These are phyloP conservation scores for Globisporangium iwayamae DNA, from an alignment of 352 stramenopile species.

Conservation along the genomic window DNA sequence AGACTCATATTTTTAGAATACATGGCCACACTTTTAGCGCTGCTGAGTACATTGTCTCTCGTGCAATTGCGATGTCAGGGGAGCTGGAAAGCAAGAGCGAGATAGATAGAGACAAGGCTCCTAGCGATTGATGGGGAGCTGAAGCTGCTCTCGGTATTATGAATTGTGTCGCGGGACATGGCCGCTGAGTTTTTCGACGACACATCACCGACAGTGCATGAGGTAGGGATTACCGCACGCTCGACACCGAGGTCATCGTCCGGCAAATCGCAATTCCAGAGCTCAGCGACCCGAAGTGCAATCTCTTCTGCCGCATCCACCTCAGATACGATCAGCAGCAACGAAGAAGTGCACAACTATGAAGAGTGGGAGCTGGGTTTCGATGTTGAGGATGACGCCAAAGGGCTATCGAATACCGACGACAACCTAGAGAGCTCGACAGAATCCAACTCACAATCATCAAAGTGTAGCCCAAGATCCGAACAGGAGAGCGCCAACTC, in stretches of 20 bases:
- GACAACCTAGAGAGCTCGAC: background rate
- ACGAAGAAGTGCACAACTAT: slow-evolving; percentile 30
- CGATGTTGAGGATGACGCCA: background rate
- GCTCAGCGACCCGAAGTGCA: slow-evolving; percentile 5
- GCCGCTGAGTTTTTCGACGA: background rate
- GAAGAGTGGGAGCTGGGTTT: slow-evolving; percentile 36
- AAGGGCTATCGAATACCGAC: background rate
- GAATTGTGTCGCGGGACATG: slow-evolving; percentile 5
- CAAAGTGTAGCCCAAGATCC: background rate
- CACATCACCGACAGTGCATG: background rate
- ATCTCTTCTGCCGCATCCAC: slow-evolving; percentile 27
- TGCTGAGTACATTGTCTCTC: background rate
- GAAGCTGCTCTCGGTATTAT: slow-evolving; percentile 5
- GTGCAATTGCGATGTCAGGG: background rate
- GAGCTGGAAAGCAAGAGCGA: background rate
- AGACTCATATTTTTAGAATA: slow-evolving; percentile 14
- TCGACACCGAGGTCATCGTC: background rate
- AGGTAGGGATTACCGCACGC: background rate
- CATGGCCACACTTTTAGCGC: slow-evolving; percentile 8
- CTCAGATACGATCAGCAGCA: slow-evolving; percentile 39
- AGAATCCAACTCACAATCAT: background rate
- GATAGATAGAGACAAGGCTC: background rate
- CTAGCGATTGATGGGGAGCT: background rate
- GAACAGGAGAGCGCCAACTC: background rate
- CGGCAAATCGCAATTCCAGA: background rate